Conservation (phyloP, 371 early-diverging fungal genomes). For the Mortierella sp. region DNA sequence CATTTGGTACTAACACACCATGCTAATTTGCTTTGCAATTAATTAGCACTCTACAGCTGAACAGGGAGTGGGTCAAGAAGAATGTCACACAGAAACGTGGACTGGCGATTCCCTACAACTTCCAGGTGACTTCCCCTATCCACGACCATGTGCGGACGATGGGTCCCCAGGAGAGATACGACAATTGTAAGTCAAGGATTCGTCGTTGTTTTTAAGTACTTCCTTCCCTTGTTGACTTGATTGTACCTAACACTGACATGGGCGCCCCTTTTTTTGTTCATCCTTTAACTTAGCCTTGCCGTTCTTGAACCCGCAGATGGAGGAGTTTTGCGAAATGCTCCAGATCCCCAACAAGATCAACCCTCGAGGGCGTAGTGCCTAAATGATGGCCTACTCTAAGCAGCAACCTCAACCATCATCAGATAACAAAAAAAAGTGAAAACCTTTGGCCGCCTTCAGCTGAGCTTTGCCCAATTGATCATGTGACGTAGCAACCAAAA, state of each 20-base stretch:
- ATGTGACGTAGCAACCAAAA: background rate
- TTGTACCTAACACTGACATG: background rate
- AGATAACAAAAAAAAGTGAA: no score
- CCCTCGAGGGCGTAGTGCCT: constrained; percentile 37
- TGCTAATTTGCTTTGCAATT: background rate
- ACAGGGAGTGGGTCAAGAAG: constrained; percentile 62
- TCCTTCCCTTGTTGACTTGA: no score
- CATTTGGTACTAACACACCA: background rate
- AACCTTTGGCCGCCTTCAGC: no score
- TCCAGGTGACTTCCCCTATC: constrained; percentile 66
- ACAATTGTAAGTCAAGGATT: constrained; percentile 49
- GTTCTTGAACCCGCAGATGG: constrained; percentile 80
- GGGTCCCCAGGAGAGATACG: constrained; percentile 36
- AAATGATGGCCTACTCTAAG: no score
- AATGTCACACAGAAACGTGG: constrained; percentile 59
- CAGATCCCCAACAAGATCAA: constrained; percentile 73
- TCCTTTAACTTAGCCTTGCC: constrained; percentile 46
- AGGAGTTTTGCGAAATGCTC: constrained; percentile 68
- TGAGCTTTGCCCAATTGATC: constrained; percentile 13
- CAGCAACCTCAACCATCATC: background rate
- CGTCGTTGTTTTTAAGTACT: background rate
- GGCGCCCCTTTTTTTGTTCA: background rate
- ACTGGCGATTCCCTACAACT: constrained; percentile 75
- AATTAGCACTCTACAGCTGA: constrained; percentile 55
- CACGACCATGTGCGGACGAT: constrained; percentile 47